Evolutionary conservation across 495 filamentous ascomycete genomes (phyloP).

Genomic region (Tirmania nivea): DNA sequence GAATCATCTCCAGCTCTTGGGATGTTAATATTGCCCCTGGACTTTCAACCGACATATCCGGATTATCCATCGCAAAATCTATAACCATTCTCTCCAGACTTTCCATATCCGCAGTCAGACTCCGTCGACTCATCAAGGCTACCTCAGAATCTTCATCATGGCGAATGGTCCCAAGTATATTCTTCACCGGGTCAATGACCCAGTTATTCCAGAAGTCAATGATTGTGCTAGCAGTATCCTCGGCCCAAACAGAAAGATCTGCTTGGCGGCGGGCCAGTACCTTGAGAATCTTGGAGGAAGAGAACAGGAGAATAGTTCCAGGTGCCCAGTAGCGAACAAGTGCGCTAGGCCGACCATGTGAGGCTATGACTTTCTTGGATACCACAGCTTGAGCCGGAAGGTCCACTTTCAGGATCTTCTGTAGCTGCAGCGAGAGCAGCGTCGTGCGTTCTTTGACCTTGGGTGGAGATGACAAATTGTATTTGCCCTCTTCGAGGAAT

Average conservation of each 20-base stretch:
- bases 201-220: slow-evolving; percentile 90
- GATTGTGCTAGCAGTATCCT: slow-evolving; percentile 48
- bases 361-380: slow-evolving; percentile 27
- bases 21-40: slow-evolving; percentile 25
- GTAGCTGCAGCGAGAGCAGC: slow-evolving; percentile 40
- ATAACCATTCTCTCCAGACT: slow-evolving; percentile 95
- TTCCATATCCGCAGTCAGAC: slow-evolving; percentile 65
- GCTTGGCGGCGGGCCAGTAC: slow-evolving; percentile 47
- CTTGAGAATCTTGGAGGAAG: slow-evolving; percentile 59
- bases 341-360: slow-evolving; percentile 54
- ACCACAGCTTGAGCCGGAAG: slow-evolving; percentile 35
- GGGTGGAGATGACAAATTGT: background rate
- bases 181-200: slow-evolving; percentile 65
- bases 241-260: slow-evolving; percentile 54
- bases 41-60: slow-evolving; percentile 21
- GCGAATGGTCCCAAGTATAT: slow-evolving; percentile 73
- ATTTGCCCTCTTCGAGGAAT: slow-evolving; percentile 22
- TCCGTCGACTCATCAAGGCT: slow-evolving; percentile 82
- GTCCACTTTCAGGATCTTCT: slow-evolving; percentile 36
- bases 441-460: background rate
- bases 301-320: slow-evolving; percentile 40
- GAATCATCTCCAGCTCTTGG: slow-evolving; percentile 42
- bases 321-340: slow-evolving; percentile 78
- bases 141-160: slow-evolving; percentile 82
- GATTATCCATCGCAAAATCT: slow-evolving; percentile 70